A percentile compares a stretch with the other conserved stretches of the same genome.
Evolutionary conservation across 2,329 filamentous ascomycete genomes (phyloP).

Genomic region (Drechmeria coniospora): DNA sequence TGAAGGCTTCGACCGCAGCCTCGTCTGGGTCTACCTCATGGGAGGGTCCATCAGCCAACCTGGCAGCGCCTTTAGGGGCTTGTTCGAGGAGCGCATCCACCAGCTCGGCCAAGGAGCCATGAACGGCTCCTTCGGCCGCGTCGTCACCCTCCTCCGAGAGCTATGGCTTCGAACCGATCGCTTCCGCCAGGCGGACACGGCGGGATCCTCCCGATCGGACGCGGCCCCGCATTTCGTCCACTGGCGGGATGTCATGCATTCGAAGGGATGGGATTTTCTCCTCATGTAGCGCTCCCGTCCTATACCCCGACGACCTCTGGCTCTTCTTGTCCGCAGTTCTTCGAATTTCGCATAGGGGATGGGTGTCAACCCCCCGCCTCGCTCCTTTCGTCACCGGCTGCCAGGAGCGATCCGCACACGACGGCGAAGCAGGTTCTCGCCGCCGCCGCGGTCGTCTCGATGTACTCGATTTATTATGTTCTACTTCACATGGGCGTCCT

Average conservation of each 20-base stretch:
- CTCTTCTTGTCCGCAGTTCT: conserved; percentile 20
- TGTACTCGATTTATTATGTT: conserved; percentile 6
- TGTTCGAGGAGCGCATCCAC: conserved; percentile 61
- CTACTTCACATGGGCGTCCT: conserved; percentile 9
- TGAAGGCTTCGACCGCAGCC: conserved; percentile 72
- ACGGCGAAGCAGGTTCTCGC: background rate
- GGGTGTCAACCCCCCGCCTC: too few species aligned
- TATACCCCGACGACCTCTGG: conserved; percentile 4
- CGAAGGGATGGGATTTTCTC: conserved; percentile 84
- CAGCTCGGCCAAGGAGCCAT: conserved; percentile 63
- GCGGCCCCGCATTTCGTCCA: conserved; percentile 53
- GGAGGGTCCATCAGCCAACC: conserved; percentile 65
- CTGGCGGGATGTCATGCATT: conserved; percentile 89
- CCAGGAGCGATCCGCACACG: background rate
- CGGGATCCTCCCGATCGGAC: conserved; percentile 20
- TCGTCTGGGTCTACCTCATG: conserved; percentile 87
- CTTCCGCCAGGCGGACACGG: conserved; percentile 20
- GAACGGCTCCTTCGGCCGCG: conserved; percentile 74
- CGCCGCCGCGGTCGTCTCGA: background rate
- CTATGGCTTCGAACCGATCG: conserved; percentile 69
- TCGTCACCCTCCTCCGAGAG: conserved; percentile 63
- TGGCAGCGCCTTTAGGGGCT: conserved; percentile 57
- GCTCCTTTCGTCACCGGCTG: too few species aligned
- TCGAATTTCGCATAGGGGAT: too few species aligned
- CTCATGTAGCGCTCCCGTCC: conserved; percentile 46